Evolutionary conservation across 2,329 filamentous ascomycete genomes (phyloP), one percentile per base, ranked within the genome.

Genomic region (Paecilomyces dactylethromorphus): DNA sequence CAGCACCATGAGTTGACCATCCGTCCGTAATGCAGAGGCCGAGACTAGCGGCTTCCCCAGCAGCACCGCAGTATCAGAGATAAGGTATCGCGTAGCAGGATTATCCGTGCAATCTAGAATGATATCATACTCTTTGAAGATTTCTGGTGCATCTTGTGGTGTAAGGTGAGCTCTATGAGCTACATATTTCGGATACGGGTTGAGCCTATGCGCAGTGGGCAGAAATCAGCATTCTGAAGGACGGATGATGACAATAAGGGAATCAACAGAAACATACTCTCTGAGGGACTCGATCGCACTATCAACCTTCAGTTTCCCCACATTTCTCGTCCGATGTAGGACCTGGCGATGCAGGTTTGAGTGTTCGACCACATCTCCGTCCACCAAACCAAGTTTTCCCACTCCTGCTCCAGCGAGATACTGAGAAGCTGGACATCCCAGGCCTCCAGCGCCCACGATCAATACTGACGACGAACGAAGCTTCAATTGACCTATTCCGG

Each of bases 41-140:
- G 92, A 96, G 12, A 97, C 85, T 15, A 99, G 83, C 0, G 91
- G 87, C 68, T 91, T 94, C 2, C 82, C 77, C 0, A 92, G 80
- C 3, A 96, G 79, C 10, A 97, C 89, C 65, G 91, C 95, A 15
- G 89, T 84, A 70, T 99, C 94, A 0, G 91, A 96, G 63, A 97
- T 90, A 53, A 97, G 83, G 72, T 99, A 97, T 51, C 94, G 89
- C 0, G 91, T 90, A 1, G 90, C 88, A 0, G 94, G 93, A 64
- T 93, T 92, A 74, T 99, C 94, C 10, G 93, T 97, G 72, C 94
- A 99, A 74, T 99, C 94, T 12, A 99, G 85, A 1, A 97, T 85
- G 0, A 97, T 66, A 66, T 96, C 91, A 70, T 96, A 97, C 3
- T 78, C 66, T 0, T 79, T 75, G 58, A 96, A 84, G 49, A 91